Conservation (phyloP, 2,329 filamentous ascomycete species). For the Hansfordia pulvinata region DNA sequence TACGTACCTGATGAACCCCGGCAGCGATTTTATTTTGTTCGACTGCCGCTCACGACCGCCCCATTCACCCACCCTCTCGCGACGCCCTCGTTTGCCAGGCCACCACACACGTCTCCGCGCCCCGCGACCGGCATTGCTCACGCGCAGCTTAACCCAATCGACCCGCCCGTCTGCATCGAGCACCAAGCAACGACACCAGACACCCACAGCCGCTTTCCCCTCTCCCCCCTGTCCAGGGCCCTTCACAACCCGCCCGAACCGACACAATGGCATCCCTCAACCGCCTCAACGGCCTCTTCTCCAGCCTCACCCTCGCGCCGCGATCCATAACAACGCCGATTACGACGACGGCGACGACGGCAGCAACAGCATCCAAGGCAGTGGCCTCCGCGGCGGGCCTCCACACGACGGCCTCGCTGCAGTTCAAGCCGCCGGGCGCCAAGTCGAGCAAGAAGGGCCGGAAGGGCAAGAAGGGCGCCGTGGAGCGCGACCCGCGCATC, state of each 20-base stretch:
- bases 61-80: too few relatives aligned
- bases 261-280: background rate
- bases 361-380: background rate
- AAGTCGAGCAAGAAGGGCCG: conserved; percentile 6
- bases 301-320: background rate
- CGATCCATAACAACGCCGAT: background rate
- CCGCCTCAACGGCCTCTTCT: background rate
- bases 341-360: background rate
- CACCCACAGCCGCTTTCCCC: too few relatives aligned
- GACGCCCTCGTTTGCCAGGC: too few relatives aligned
- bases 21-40: too few relatives aligned
- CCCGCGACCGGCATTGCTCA: too few relatives aligned
- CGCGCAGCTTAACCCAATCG: too few relatives aligned
- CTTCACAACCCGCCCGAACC: background rate
- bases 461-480: conserved; percentile 14
- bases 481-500: conserved; percentile 26
- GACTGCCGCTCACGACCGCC: too few relatives aligned
- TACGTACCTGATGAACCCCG: too few relatives aligned
- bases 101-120: too few relatives aligned
- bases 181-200: too few relatives aligned
- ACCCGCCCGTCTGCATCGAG: too few relatives aligned
- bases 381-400: background rate
- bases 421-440: background rate
- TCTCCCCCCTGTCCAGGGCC: too few relatives aligned
- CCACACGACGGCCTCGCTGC: background rate